Base-by-base conservation (phyloP, 352 stramenopile genomes). In the Globisporangium cylindrosporum region DNA sequence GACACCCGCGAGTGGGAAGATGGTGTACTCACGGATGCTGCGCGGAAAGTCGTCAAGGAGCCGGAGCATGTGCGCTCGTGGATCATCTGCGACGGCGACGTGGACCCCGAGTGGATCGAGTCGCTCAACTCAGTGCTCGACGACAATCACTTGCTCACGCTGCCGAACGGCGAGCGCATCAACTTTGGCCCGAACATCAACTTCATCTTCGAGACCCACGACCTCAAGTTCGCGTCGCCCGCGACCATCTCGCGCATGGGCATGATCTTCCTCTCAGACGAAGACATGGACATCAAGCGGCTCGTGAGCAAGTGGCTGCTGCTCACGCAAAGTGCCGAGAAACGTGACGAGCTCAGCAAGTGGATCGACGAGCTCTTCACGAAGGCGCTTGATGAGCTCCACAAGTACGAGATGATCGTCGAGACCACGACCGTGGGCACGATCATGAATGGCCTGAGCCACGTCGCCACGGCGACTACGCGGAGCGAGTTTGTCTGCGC, bases 51-150 rank as follows among this genome's bases (percentile, higher is more conserved):
- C 14, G 91, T 98, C 7, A 97, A 97, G 67, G 94, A 98, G 46
- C 85, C 94, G 0, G 76, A 86, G 27, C 77, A 92, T 18, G 89
- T 97, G 4, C 88, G 89, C 3, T 97, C 88, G 1, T 99, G 96
- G 96, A 97, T 99, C 51, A 88, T 99, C 32, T 98, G 92, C 65
- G 96, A 99, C 67, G 96, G 96, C 7, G 95, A 98, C 62, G 94
- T 99, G 18, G 96, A 99, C 67, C 93, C 96, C 0, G 93, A 98
- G 69, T 99, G 96, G 96, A 98, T 99, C 65, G 96, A 99, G 74
- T 97, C 84, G 24, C 73, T 99, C 0, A 99, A 99, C 70, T 98
- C 92, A 0, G 96, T 99, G 2, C 67, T 99, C 1, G 96, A 99
- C 54, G 97, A 99, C 72, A 99, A 99, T 72, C 90, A 98, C 62